Conservation (phyloP, 2,329 filamentous ascomycete genomes). For the Proliferodiscus dingleyae region DNA sequence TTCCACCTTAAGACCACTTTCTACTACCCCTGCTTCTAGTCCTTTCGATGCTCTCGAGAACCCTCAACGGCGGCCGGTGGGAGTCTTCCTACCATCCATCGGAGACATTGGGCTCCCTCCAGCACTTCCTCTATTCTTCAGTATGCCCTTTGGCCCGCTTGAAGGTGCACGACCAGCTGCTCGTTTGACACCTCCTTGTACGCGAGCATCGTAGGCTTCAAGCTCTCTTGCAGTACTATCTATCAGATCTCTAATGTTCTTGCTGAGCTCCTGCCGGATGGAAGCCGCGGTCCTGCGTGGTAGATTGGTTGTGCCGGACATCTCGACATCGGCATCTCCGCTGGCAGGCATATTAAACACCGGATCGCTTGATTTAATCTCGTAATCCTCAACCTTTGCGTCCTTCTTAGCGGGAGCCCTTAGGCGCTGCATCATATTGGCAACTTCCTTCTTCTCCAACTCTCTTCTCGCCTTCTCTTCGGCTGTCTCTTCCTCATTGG, state of each 20-base stretch:
- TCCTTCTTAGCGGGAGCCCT: slow-evolving; percentile 30
- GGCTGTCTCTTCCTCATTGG: not conserved
- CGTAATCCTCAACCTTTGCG: slow-evolving; percentile 15
- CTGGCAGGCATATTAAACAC: not conserved
- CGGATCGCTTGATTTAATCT: slow-evolving; percentile 9
- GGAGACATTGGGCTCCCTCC: too few species aligned
- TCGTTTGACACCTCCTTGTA: slow-evolving; percentile 9
- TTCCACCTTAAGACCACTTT: too few species aligned
- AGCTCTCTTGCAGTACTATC: slow-evolving; percentile 12
- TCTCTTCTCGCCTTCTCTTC: not conserved
- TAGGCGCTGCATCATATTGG: slow-evolving; percentile 36
- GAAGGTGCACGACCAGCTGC: not conserved
- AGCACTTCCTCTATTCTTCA: not conserved
- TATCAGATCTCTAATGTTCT: slow-evolving; percentile 11
- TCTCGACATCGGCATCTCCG: slow-evolving; percentile 14
- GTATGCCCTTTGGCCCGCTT: not conserved
- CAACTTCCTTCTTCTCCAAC: slow-evolving; percentile 33
- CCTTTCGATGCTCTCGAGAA: too few species aligned
- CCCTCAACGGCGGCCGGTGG: too few species aligned
- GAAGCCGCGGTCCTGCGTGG: slow-evolving; percentile 2
- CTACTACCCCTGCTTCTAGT: too few species aligned
- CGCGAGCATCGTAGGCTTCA: slow-evolving; percentile 21
- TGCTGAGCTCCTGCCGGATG: slow-evolving; percentile 10
- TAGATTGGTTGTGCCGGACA: slow-evolving; percentile 5
- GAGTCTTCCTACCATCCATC: too few species aligned